Conservation (phyloP, 2,329 filamentous ascomycete species). For the Pestalotiopsis fici region DNA sequence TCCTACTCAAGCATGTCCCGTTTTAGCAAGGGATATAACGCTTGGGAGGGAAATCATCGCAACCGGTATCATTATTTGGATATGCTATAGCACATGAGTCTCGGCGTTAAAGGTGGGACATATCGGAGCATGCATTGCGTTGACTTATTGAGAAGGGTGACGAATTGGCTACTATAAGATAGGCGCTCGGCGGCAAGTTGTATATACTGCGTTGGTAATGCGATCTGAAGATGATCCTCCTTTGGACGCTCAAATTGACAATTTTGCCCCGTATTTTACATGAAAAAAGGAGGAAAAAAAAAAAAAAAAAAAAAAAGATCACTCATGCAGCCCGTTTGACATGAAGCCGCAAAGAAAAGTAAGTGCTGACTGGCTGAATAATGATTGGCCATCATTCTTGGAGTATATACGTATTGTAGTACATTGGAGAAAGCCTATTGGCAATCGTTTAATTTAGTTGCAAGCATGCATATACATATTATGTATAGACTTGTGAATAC, state of each 20-base stretch:
- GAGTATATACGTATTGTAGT: too few relatives aligned
- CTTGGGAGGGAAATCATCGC: not conserved
- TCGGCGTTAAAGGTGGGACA: slow-evolving; percentile 1
- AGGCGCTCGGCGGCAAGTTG: not conserved
- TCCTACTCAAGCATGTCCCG: not conserved
- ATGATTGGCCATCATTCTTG: too few relatives aligned
- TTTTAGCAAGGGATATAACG: not conserved
- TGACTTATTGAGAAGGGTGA: not conserved
- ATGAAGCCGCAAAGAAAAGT: too few relatives aligned
- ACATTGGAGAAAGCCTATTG: too few relatives aligned
- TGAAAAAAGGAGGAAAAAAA: not conserved
- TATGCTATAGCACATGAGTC: not conserved
- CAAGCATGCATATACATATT: too few relatives aligned
- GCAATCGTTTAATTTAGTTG: too few relatives aligned
- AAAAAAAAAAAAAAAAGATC: too few relatives aligned
- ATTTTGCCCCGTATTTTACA: not conserved
- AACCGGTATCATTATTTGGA: not conserved
- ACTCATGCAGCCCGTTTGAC: too few relatives aligned
- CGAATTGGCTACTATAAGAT: not conserved
- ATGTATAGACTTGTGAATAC: not conserved
- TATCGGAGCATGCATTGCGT: slow-evolving; percentile 4
- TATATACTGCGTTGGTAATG: not conserved
- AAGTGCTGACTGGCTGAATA: too few relatives aligned
- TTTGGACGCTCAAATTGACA: not conserved
- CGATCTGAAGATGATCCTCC: not conserved